Base-by-base conservation (phyloP, 768 basidiomycete species). In the Boletus rex-veris region DNA sequence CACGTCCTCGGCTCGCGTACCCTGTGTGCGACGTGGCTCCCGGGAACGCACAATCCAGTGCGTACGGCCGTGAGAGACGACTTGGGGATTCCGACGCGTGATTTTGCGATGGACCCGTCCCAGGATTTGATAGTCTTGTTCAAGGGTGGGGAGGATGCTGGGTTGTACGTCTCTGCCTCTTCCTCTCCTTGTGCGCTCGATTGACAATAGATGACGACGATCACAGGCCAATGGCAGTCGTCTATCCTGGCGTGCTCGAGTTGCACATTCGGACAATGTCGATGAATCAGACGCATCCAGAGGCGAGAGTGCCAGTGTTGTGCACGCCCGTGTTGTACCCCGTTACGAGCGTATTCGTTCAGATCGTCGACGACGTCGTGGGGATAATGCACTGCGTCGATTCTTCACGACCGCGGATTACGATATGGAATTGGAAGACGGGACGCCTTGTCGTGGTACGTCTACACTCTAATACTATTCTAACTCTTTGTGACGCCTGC, bases 101-200 rank as follows among this genome's bases (percentile, higher is more conserved):
- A 85, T 60, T 83, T 85, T 54, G 82, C 81, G 0, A 78, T 85
- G n/a, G 84, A 86, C 58, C 83, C 85, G 1, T 76, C 80, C 5
- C 85, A 86, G 63, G 82, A 86, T 57, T 60, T 86, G 43, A 69
- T 85, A 36, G 74, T 78, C 8, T 63, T 80, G 15, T 65, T 82
- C 15, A 64, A 63, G 47, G 62, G 62, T 24, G 63, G 64, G 28
- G 63, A 55, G 4, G 53, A 55, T 1, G 12, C n/a, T 8, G 48
- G 35, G 7, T 28, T 60, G 65, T 70, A 15, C 36, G 63, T 60
- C 39, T 9, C 3, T 15, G 16, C 18, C 6, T 6, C 9, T 4
- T 36, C 4, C 11, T 19, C 3, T 11, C 5, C 16, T 11, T 28
- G 35, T 9, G 9, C 15, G 21, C 30, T 43, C 45, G 7, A 7